Evolutionary conservation across 495 filamentous ascomycete species (phyloP).

Genomic region (Penicillium longicatenatum): DNA sequence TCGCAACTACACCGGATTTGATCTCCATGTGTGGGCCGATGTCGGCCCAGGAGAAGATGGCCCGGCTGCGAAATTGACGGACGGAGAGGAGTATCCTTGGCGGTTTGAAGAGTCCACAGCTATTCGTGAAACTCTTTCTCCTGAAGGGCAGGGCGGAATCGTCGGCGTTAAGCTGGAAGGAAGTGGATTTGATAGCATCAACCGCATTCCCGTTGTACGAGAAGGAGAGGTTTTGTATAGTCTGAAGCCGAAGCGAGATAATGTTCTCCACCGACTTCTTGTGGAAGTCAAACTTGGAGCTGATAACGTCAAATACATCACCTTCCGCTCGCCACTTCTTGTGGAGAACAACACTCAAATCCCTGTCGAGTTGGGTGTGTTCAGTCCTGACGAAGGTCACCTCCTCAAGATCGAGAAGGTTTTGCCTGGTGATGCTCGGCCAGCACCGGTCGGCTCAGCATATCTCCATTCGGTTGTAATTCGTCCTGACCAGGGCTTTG

Average conservation of each 20-base stretch:
- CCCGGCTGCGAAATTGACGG: slow-evolving; percentile 75
- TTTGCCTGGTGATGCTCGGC: slow-evolving; percentile 84
- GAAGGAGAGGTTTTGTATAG: slow-evolving; percentile 91
- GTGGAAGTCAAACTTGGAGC: slow-evolving; percentile 87
- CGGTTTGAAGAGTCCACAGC: slow-evolving; percentile 94
- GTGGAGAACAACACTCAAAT: slow-evolving; percentile 99
- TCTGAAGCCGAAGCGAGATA: slow-evolving; percentile 78
- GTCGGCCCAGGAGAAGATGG: slow-evolving; percentile 61
- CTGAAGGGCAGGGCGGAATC: slow-evolving; percentile 74
- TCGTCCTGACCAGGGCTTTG: slow-evolving; percentile 93
- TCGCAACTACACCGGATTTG: slow-evolving; percentile 93
- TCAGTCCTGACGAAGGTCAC: slow-evolving; percentile 83
- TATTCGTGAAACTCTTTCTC: slow-evolving; percentile 85
- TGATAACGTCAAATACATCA: slow-evolving; percentile 98
- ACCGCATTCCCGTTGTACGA: slow-evolving; percentile 85
- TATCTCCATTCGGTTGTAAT: slow-evolving; percentile 90
- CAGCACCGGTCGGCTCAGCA: slow-evolving; percentile 88
- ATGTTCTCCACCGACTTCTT: slow-evolving; percentile 81
- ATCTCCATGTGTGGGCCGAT: slow-evolving; percentile 80
- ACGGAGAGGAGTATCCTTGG: slow-evolving; percentile 93
- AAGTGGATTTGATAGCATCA: slow-evolving; percentile 88
- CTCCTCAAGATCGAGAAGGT: slow-evolving; percentile 98
- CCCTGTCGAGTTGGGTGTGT: slow-evolving; percentile 91
- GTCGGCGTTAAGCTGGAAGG: slow-evolving; percentile 85
- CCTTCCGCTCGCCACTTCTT: slow-evolving; percentile 89